phyloP scores from a whole-genome alignment of 345 rosid genomes.

The Euphorbia lathyris region DNA sequence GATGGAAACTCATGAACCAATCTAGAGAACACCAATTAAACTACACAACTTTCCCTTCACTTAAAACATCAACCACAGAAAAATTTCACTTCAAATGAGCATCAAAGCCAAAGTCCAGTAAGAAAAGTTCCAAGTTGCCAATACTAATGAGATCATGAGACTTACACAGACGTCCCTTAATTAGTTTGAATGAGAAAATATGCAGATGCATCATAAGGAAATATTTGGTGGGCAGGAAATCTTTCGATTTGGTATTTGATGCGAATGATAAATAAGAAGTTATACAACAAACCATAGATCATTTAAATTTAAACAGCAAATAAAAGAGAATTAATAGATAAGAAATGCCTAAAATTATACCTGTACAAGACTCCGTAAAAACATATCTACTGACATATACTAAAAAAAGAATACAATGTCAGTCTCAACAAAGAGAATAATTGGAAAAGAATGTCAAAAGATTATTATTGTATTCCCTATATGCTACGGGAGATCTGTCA shows the following conservation, averaged over 20 bases:
- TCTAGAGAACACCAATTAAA: neutral
- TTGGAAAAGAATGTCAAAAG: neutral
- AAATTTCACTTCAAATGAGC: neutral
- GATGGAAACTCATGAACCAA: neutral
- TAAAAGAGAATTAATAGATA: neutral
- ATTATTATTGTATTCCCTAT: too few species aligned
- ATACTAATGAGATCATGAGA: neutral
- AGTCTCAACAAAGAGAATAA: neutral
- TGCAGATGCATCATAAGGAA: neutral
- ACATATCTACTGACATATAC: neutral
- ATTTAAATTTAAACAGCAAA: neutral
- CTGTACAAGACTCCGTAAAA: neutral
- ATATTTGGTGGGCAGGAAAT: neutral
- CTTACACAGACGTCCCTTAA: neutral
- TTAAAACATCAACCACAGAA: neutral
- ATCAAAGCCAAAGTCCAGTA: neutral
- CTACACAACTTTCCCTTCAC: neutral
- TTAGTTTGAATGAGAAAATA: neutral
- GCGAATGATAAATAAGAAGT: neutral
- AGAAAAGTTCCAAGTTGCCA: neutral
- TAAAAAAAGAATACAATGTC: neutral
- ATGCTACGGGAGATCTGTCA: neutral
- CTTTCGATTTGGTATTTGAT: neutral
- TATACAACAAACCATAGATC: neutral
- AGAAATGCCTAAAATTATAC: neutral